Conservation (phyloP, 371 early-diverging fungal species). For the Choanephora cucurbitarum region DNA sequence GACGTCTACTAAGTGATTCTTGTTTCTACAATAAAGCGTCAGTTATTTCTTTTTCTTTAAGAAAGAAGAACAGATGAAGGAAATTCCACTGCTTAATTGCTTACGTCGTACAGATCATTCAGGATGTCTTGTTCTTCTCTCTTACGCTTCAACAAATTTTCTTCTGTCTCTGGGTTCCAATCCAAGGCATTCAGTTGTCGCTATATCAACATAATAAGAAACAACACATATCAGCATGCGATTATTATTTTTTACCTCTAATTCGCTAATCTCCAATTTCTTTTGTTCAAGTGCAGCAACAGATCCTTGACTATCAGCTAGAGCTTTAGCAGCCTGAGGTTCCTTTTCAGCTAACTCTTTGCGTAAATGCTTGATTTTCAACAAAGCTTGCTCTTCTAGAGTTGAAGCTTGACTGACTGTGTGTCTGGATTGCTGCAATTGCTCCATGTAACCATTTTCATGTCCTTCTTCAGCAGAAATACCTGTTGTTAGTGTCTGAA, state of each 20-base stretch:
- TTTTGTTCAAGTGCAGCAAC: conserved; percentile 51
- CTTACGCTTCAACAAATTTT: conserved; percentile 37
- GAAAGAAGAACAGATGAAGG: too few relatives aligned
- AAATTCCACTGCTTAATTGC: too few relatives aligned
- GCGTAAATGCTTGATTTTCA: conserved; percentile 69
- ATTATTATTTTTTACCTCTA: conserved; percentile 1
- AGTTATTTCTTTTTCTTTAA: too few relatives aligned
- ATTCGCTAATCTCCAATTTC: conserved; percentile 32
- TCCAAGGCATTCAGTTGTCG: conserved; percentile 32
- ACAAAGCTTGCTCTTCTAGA: conserved; percentile 68
- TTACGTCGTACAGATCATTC: conserved; percentile 48
- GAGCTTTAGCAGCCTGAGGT: conserved; percentile 49
- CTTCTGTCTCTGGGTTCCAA: conserved; percentile 57
- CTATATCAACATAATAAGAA: neutral
- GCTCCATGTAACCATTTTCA: conserved; percentile 94
- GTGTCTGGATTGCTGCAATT: conserved; percentile 75
- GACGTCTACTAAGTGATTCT: conserved; percentile 47
- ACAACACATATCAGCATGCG: too few relatives aligned
- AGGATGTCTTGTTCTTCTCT: conserved; percentile 34
- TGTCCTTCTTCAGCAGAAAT: conserved; percentile 88
- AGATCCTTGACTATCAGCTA: conserved; percentile 50
- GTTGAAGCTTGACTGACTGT: conserved; percentile 60
- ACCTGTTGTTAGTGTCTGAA: conserved; percentile 93
- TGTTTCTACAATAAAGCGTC: conserved; percentile 33
- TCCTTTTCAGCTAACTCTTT: conserved; percentile 65